These are phyloP conservation scores for Ampelomyces quisqualis DNA, from an alignment of 2,329 filamentous ascomycete species.

Conservation along the genomic window DNA sequence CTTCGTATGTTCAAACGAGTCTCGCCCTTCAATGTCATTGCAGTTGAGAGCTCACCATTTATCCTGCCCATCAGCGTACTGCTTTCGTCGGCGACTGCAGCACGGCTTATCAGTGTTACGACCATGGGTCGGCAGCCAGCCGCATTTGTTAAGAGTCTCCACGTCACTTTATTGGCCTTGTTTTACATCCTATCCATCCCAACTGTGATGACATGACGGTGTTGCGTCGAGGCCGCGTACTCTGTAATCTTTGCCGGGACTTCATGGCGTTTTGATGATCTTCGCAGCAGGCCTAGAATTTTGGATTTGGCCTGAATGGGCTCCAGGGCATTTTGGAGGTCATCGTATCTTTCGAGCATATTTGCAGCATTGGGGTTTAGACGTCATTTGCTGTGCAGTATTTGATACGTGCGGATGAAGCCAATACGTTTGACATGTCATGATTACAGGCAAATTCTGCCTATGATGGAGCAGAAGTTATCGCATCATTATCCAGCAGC, in stretches of 20 bases:
- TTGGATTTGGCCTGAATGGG: too few relatives aligned
- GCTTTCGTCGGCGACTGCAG: conserved; percentile 1
- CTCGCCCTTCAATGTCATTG: neutral
- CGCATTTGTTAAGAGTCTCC: neutral
- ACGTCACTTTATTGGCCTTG: conserved; percentile 5
- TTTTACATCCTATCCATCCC: neutral
- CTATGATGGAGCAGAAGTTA: too few relatives aligned
- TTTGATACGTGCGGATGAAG: too few relatives aligned
- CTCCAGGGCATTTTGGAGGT: too few relatives aligned
- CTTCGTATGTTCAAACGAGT: neutral
- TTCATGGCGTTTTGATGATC: neutral
- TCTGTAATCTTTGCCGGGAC: neutral
- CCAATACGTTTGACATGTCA: too few relatives aligned
- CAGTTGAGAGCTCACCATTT: conserved; percentile 1
- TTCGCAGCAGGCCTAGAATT: neutral
- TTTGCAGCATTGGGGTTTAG: too few relatives aligned
- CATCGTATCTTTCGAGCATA: too few relatives aligned
- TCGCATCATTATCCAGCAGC: neutral
- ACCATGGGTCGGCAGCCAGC: neutral
- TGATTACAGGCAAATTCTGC: too few relatives aligned
- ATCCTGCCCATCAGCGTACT: neutral
- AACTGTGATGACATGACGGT: conserved; percentile 7
- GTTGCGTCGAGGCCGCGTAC: neutral
- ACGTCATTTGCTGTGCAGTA: too few relatives aligned
- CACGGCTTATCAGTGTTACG: conserved; percentile 5